Evolutionary conservation across 208 protist genomes (phyloP), one percentile per base, ranked within the genome.

Genomic region (Endotrypanum monterogeii): DNA sequence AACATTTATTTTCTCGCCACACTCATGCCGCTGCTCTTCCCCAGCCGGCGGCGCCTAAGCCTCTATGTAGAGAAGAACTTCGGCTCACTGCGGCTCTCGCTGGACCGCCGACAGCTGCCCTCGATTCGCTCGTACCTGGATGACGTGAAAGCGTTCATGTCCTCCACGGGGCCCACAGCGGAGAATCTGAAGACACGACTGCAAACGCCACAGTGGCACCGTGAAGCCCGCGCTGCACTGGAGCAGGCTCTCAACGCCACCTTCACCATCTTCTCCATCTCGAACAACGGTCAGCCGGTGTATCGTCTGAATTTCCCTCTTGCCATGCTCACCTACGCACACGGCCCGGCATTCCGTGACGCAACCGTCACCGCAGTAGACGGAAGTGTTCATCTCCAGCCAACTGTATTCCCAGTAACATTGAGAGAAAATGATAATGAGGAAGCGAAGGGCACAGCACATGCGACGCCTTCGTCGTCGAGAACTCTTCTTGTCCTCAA

Each of bases 51-150:
- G 1, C 87, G 87, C 18, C 55, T 92, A 6, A 82, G 81, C 0
- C 51, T 89, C 41, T 95, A 93, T 79, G 78, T 92, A 57, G 85
- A 87, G 44, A 80, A 85, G 54, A 95, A 95, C 76, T 95, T 93
- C 72, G 91, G 80, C 65, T 67, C 85, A 5, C 52, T 90, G 23
- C 66, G 74, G 4, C 78, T 95, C 30, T 81, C 83, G 1, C 41
- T 87, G 11, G 74, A 91, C 61, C 35, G 71, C 12, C 68, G 74
- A 28, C 66, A 54, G 48, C 25, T 79, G 23, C 73, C 63, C 25
- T n/a, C 16, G 30, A 57, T 75, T 18, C 74, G 67, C 28, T 23
- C 28, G 8, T 74, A 81, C 71, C 51, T 81, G 20, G 56, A 61
- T 25, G 60, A 55, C 18, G 60, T 48, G 3, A n/a, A 71, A 18